Conservation (phyloP, 1,284 basidiomycete genomes). For the Austropuccinia psidii region DNA sequence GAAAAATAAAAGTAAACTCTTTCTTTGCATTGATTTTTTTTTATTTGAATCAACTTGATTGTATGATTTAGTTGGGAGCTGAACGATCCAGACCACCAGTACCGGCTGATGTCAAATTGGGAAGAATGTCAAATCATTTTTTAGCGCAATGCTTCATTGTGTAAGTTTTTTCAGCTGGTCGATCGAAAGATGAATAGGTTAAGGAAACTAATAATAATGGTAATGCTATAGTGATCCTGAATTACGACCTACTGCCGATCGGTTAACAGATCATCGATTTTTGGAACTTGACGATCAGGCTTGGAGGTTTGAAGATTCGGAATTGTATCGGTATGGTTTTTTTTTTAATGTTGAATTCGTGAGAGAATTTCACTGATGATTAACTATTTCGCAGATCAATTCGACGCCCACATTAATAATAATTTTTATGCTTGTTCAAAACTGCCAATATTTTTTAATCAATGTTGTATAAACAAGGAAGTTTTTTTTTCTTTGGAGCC, state of each 20-base stretch:
- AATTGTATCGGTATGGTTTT: conserved; percentile 41
- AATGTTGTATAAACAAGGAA: too few relatives aligned
- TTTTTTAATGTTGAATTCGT: too few relatives aligned
- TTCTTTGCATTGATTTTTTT: background rate
- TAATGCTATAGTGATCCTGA: conserved; percentile 62
- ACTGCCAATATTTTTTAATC: too few relatives aligned
- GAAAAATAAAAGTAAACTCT: background rate
- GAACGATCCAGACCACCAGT: conserved; percentile 78
- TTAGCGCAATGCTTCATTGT: conserved; percentile 81
- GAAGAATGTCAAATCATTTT: conserved; percentile 73
- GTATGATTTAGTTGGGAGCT: conserved; percentile 71
- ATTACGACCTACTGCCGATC: conserved; percentile 71
- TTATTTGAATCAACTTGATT: too few relatives aligned
- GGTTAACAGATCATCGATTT: conserved; percentile 76
- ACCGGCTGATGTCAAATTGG: conserved; percentile 69
- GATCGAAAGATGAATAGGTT: background rate
- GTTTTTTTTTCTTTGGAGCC: too few relatives aligned
- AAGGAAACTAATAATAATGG: background rate
- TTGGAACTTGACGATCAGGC: conserved; percentile 59
- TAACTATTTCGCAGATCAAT: too few relatives aligned
- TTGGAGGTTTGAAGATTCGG: conserved; percentile 58
- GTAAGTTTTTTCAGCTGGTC: conserved; percentile 52
- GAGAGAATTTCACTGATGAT: too few relatives aligned
- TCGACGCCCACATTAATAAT: too few relatives aligned
- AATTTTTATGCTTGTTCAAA: too few relatives aligned